Evolutionary conservation across 2,329 filamentous ascomycete genomes (phyloP).

Genomic region (Botrytis squamosa): DNA sequence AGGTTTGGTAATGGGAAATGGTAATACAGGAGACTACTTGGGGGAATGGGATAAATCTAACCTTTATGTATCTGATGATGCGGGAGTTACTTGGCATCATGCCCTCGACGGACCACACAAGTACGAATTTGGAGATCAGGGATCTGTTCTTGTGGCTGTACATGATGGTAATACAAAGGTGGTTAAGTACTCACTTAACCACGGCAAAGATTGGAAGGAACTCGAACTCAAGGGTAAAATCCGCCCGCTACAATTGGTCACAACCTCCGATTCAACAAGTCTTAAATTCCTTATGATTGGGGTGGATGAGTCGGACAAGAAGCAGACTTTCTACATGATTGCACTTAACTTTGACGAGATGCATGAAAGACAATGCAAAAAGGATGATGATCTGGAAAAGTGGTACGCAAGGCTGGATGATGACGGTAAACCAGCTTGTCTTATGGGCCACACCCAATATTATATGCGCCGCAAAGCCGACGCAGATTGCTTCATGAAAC

Average conservation of each 20-base stretch:
- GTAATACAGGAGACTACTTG: slow-evolving; percentile 79
- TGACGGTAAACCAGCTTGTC: slow-evolving; percentile 76
- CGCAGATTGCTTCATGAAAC: slow-evolving; percentile 83
- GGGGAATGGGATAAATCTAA: slow-evolving; percentile 70
- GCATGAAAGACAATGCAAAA: slow-evolving; percentile 74
- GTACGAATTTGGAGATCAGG: slow-evolving; percentile 94
- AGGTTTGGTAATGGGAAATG: slow-evolving; percentile 89
- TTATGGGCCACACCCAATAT: slow-evolving; percentile 95
- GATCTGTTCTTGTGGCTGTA: slow-evolving; percentile 82
- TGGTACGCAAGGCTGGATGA: slow-evolving; percentile 85
- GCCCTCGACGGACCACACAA: slow-evolving; percentile 80
- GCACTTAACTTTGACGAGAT: slow-evolving; percentile 81
- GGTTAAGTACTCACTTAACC: slow-evolving; percentile 77
- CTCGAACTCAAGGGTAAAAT: slow-evolving; percentile 71
- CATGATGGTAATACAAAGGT: slow-evolving; percentile 63
- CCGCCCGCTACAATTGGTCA: slow-evolving; percentile 72
- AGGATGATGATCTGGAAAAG: slow-evolving; percentile 81
- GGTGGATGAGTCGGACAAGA: slow-evolving; percentile 52
- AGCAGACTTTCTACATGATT: slow-evolving; percentile 61
- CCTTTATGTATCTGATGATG: slow-evolving; percentile 87
- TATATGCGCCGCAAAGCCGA: slow-evolving; percentile 83
- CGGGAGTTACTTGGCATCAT: slow-evolving; percentile 79
- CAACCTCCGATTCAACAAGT: slow-evolving; percentile 88
- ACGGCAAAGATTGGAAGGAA: slow-evolving; percentile 79
- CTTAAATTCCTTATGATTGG: slow-evolving; percentile 84